Conservation (phyloP, 768 basidiomycete species). For the Boletus sp. region DNA sequence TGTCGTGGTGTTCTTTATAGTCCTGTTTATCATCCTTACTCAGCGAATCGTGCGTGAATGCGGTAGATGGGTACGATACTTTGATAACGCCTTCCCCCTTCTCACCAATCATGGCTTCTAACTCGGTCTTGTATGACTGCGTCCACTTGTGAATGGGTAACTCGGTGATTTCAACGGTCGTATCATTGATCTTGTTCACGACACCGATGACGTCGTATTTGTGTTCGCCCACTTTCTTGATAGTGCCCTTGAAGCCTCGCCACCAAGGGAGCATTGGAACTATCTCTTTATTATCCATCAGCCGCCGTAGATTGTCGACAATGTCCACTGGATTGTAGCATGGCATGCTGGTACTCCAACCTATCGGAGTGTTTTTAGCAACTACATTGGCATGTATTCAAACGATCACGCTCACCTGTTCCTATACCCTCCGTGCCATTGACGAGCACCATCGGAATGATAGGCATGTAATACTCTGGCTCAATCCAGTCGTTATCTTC, state of each 20-base stretch:
- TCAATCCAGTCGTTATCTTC: constrained; percentile 89
- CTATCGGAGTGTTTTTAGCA: constrained; percentile 36
- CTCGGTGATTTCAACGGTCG: constrained; percentile 94
- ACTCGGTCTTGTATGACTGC: constrained; percentile 83
- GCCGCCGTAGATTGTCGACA: constrained; percentile 78
- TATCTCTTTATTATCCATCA: constrained; percentile 84
- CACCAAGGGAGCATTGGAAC: constrained; percentile 95
- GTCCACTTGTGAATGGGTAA: constrained; percentile 97
- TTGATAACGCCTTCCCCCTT: constrained; percentile 83
- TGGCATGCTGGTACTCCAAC: constrained; percentile 94
- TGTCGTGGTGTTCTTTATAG: constrained; percentile 96
- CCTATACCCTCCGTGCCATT: constrained; percentile 98
- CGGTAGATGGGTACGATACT: constrained; percentile 39
- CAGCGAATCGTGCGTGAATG: not conserved
- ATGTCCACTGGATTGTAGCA: constrained; percentile 92
- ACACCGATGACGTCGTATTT: constrained; percentile 82
- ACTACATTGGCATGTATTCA: not conserved
- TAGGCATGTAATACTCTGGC: constrained; percentile 92
- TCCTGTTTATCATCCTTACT: constrained; percentile 52
- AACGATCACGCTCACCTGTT: constrained; percentile 59
- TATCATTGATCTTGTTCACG: constrained; percentile 73
- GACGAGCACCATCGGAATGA: constrained; percentile 83
- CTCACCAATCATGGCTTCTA: constrained; percentile 86
- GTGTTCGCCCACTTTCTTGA: constrained; percentile 78
- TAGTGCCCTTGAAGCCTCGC: constrained; percentile 89